These are phyloP conservation scores for Globisporangium lucens DNA, from an alignment of 352 stramenopile species.

Conservation along the genomic window DNA sequence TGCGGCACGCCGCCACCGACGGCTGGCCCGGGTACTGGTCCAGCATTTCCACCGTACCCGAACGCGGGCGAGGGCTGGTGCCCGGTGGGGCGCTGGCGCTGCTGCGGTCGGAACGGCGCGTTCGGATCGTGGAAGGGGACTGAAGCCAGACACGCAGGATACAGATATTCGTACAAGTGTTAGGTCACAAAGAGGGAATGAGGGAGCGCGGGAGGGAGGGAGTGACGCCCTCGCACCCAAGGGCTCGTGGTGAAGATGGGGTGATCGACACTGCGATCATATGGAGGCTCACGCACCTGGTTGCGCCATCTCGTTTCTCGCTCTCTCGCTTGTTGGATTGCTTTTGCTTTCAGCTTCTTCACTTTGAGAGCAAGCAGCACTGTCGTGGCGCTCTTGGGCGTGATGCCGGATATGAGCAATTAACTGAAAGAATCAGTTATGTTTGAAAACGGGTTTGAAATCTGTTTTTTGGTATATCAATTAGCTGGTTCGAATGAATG, in stretches of 20 bases:
- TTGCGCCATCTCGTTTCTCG: constrained; percentile 24
- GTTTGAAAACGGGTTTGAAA: not conserved
- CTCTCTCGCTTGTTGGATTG: not conserved
- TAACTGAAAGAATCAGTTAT: not conserved
- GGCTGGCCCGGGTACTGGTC: constrained; percentile 4
- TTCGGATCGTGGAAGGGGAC: constrained; percentile 61
- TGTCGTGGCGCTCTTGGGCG: not conserved
- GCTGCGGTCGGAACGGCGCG: constrained; percentile 30
- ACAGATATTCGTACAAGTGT: not conserved
- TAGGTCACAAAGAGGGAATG: not conserved
- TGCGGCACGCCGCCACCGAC: constrained; percentile 19
- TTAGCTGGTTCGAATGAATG: not conserved
- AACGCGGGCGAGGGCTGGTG: constrained; percentile 23
- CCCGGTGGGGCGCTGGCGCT: constrained; percentile 35
- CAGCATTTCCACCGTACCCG: constrained; percentile 4
- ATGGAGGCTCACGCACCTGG: constrained; percentile 18
- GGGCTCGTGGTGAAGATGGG: not conserved
- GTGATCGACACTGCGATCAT: not conserved
- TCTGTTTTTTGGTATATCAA: not conserved
- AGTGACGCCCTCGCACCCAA: not conserved
- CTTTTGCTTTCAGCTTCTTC: constrained; percentile 7
- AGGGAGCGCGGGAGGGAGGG: not conserved
- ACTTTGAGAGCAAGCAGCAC: not conserved
- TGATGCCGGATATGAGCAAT: not conserved
- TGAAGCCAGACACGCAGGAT: constrained; percentile 14